phyloP scores from a whole-genome alignment of 108 stramenopile species.

The Cyclotella cryptica region DNA sequence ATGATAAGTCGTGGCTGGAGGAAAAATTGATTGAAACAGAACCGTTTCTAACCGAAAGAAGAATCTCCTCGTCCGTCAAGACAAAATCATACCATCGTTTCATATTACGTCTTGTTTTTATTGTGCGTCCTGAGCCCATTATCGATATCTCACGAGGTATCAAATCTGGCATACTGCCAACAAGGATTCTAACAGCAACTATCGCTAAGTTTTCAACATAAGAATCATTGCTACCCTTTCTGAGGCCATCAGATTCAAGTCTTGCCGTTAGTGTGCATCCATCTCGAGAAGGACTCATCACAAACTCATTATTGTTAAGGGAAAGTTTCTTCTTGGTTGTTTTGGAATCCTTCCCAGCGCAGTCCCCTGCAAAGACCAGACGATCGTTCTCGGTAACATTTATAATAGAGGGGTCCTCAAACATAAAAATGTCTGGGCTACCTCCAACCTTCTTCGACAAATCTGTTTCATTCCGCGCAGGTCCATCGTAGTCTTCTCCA shows the following conservation, averaged over 20 bases:
- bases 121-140: conserved; percentile 64
- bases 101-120: conserved; percentile 59
- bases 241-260: conserved; percentile 28
- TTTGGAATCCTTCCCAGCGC: conserved; percentile 57
- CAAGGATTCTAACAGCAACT: conserved; percentile 74
- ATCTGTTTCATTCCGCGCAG: not conserved
- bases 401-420: conserved; percentile 56
- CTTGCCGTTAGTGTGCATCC: conserved; percentile 75
- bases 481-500: conserved; percentile 55
- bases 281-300: conserved; percentile 60
- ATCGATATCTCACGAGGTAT: conserved; percentile 65
- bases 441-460: conserved; percentile 9
- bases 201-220: conserved; percentile 47
- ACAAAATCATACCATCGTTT: conserved; percentile 87
- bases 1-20: conserved; percentile 54
- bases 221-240: not conserved
- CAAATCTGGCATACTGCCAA: conserved; percentile 69
- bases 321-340: conserved; percentile 63
- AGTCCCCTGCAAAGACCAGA: conserved; percentile 61
- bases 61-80: conserved; percentile 81
- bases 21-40: conserved; percentile 66
- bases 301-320: conserved; percentile 57
- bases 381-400: conserved; percentile 66
- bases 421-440: conserved; percentile 53
- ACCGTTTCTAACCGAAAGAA: conserved; percentile 69